Percentiles rank a stretch among this genome's conserved stretches.
phyloP scores from a whole-genome alignment of 305 asterid genomes.

The Coffea humblotiana region DNA sequence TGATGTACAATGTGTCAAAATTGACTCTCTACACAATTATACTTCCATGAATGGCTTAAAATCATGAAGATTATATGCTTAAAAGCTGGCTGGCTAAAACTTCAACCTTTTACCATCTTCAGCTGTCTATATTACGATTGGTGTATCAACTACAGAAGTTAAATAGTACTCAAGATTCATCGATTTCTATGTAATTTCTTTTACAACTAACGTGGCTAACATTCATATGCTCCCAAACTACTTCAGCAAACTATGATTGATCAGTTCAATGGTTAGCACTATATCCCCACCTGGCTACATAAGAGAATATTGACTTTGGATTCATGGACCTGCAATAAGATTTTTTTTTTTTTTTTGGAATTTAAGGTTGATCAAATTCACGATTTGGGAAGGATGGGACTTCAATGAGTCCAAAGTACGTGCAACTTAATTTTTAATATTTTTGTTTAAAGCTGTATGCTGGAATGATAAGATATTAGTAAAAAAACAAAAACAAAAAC shows the following conservation, averaged over 20 bases:
- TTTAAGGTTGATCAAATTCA: background rate
- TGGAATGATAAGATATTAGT: too few species aligned
- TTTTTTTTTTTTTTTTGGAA: too few species aligned
- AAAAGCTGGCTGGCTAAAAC: background rate
- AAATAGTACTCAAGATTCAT: background rate
- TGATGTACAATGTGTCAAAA: too few species aligned
- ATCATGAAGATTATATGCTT: background rate
- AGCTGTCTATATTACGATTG: background rate
- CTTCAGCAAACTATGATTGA: too few species aligned
- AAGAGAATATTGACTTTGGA: too few species aligned
- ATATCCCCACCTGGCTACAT: too few species aligned
- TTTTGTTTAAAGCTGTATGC: too few species aligned
- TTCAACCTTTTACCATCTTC: background rate
- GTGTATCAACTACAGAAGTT: background rate
- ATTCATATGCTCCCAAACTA: background rate
- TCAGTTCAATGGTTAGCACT: too few species aligned
- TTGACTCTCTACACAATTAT: background rate
- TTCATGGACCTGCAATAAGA: too few species aligned
- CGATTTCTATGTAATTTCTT: background rate
- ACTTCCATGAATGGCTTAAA: background rate
- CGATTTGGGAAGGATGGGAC: background rate
- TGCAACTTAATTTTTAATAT: background rate
- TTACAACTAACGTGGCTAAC: background rate
- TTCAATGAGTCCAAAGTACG: background rate
- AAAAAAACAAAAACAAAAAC: too few species aligned